Evolutionary conservation across 257 asterid species (phyloP).

Genomic region (Solanum chilense): DNA sequence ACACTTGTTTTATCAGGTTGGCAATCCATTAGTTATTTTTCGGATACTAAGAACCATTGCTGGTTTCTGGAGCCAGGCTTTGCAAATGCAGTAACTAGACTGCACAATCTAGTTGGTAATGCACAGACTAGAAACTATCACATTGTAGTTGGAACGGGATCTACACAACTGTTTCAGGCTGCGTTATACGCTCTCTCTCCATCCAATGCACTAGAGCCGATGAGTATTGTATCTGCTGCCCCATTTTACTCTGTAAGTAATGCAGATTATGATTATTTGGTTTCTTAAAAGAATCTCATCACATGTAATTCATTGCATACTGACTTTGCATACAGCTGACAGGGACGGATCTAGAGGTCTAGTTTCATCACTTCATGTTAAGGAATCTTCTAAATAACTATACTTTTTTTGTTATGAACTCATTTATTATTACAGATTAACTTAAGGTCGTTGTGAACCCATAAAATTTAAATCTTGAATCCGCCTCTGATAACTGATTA

Average conservation of each 20-base stretch:
- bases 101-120: conserved; percentile 75
- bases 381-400: not conserved
- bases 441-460: not conserved
- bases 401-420: not conserved
- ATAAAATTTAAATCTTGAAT: not conserved
- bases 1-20: conserved; percentile 71
- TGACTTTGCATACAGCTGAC: not conserved
- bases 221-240: conserved; percentile 77
- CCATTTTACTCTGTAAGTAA: conserved; percentile 82
- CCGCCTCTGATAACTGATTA: not conserved
- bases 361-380: not conserved
- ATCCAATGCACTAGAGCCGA: conserved; percentile 46
- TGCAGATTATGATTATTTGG: not conserved
- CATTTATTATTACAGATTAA: not conserved
- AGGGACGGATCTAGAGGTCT: not conserved
- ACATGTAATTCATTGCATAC: not conserved
- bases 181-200: conserved; percentile 69
- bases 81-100: conserved; percentile 37
- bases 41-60: conserved; percentile 53
- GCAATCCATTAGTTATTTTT: conserved; percentile 85
- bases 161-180: conserved; percentile 88
- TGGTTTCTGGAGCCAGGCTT: conserved; percentile 89
- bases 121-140: conserved; percentile 59
- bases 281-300: not conserved
- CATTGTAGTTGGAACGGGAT: conserved; percentile 90